These are phyloP conservation scores for Mortierella hygrophila DNA, from an alignment of 192 early-diverging fungal genomes.

Conservation along the genomic window DNA sequence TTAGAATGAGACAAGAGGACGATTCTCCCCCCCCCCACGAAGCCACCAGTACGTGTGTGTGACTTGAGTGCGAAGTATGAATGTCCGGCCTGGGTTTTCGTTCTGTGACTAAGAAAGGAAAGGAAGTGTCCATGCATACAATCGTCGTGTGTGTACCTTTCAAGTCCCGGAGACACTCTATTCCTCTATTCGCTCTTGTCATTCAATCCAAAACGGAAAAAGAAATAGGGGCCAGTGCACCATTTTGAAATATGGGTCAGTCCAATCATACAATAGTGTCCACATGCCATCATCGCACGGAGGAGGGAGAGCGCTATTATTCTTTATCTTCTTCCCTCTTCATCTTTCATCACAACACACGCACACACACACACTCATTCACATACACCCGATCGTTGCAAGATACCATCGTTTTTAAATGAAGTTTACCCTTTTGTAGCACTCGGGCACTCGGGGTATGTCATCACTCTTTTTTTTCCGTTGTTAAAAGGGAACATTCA, in stretches of 20 bases:
- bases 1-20: too few species aligned
- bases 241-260: background rate
- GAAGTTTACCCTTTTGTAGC: background rate
- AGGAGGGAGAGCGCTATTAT: background rate
- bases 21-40: too few species aligned
- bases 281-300: constrained; percentile 2
- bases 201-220: background rate
- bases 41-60: too few species aligned
- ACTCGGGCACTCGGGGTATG: background rate
- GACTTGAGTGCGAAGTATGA: too few species aligned
- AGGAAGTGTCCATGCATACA: too few species aligned
- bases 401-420: background rate
- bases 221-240: background rate
- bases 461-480: background rate
- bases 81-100: too few species aligned
- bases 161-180: too few species aligned
- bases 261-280: background rate
- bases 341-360: background rate
- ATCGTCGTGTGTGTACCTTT: too few species aligned
- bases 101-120: too few species aligned
- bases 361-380: background rate
- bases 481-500: background rate
- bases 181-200: too few species aligned
- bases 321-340: background rate
- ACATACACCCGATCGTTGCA: background rate